phyloP scores from a whole-genome alignment of 2,329 filamentous ascomycete species.

The Fusarium drepaniforme region DNA sequence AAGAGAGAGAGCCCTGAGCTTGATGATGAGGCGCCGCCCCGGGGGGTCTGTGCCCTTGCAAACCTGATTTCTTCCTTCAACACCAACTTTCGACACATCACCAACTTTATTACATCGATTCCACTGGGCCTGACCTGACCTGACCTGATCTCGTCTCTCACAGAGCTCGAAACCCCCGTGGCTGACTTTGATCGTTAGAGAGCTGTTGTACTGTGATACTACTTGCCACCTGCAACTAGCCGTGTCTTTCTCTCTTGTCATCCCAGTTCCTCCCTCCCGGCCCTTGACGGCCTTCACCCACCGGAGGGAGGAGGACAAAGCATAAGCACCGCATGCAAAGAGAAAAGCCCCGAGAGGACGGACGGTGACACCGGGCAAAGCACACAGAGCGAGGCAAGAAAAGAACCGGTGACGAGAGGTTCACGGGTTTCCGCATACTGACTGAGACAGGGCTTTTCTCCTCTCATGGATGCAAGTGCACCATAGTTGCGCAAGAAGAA shows the following conservation, averaged over 20 bases:
- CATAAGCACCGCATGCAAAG: conserved; percentile 6
- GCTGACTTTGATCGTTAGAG: neutral
- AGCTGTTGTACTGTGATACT: conserved; percentile 18
- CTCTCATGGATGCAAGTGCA: conserved; percentile 40
- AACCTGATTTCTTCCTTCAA: conserved; percentile 10
- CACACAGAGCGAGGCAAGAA: conserved; percentile 27
- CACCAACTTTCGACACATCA: conserved; percentile 11
- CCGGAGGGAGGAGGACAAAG: neutral
- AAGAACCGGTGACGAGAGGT: neutral
- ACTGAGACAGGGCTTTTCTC: conserved; percentile 30
- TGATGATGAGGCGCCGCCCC: conserved; percentile 32
- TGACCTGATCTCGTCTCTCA: conserved; percentile 15
- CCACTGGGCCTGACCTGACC: neutral
- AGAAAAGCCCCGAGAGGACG: conserved; percentile 29
- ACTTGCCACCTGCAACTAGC: neutral
- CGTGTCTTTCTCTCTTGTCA: conserved; percentile 11
- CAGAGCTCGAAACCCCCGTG: conserved; percentile 6
- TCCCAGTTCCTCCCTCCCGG: neutral
- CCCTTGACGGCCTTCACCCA: conserved; percentile 3
- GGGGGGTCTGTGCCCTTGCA: conserved; percentile 1
- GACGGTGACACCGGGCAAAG: conserved; percentile 15
- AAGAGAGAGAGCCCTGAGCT: neutral
- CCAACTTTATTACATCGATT: conserved; percentile 9
- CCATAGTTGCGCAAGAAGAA: conserved; percentile 28
- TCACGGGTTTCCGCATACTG: conserved; percentile 15